Evolutionary conservation across 305 asterid genomes (phyloP), one percentile per base, ranked within the genome.

Genomic region (Euphrasia arctica): DNA sequence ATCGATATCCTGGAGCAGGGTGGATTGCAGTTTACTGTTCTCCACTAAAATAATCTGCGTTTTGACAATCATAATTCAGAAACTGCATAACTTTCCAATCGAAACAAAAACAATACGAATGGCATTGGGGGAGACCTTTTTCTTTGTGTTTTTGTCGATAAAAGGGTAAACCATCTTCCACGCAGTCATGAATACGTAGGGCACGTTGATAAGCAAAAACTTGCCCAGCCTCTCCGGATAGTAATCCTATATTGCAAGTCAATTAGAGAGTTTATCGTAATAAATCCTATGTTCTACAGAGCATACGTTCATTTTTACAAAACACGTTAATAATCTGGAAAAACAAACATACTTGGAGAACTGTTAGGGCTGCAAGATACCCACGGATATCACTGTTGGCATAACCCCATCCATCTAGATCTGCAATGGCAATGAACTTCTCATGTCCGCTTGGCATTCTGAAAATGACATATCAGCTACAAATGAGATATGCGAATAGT

Each of bases 201-300:
- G 95, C 51, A 74, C 90, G 49, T 89, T 84, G 78, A 79, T 70
- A 67, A 86, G 75, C 55, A 78, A 72, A 75, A 86, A 34, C 79
- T 83, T 89, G 28, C 93, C 93, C 48, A 89, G 89, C 70, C 96
- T 83, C 81, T 86, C 95, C 0, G 96, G 96, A 75, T 83, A 86
- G 81, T 74, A 89, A 68, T 89, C 95, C 96, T 84, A 78, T 84
- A 78, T 60, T 52, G 63, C 64, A 27, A 54, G 54, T 56, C 47
- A 60, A 64, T 27, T 47, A 50, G 10, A 61, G 6, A 27, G 52
- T 0, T 28, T 5, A 29, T 34, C 29, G 25, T 34, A 5, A 18
- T 12, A n/a, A 18, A 14, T 52, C n/a, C n/a, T n/a, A 4, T 22
- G 15, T 43, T 51, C 66, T 57, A 14, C 43, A 28, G n/a, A n/a